Conservation (phyloP, 1,284 basidiomycete genomes). For the Boletus austroedulis region DNA sequence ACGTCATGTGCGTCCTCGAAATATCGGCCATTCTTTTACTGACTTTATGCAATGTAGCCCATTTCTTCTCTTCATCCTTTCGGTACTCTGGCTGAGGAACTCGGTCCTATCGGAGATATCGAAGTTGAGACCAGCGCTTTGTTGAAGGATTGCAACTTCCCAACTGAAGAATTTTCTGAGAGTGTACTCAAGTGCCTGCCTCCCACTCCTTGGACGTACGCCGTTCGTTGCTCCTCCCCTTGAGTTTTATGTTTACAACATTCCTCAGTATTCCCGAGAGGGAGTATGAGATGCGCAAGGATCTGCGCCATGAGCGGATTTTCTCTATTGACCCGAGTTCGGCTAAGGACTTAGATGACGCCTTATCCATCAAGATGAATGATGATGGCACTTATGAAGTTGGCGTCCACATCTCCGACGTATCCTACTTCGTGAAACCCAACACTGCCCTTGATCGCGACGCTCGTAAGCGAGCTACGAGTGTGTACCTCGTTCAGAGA, state of each 20-base stretch:
- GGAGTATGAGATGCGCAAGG: conserved; percentile 84
- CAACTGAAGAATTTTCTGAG: conserved; percentile 89
- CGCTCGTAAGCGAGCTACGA: conserved; percentile 94
- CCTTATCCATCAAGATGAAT: conserved; percentile 83
- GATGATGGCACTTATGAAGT: conserved; percentile 91
- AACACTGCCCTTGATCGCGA: conserved; percentile 97
- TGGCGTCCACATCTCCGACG: conserved; percentile 94
- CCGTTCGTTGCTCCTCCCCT: conserved; percentile 19
- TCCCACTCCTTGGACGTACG: conserved; percentile 89
- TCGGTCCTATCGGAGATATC: conserved; percentile 97
- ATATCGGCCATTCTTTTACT: conserved; percentile 2
- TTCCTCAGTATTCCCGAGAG: conserved; percentile 79
- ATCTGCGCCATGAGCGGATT: conserved; percentile 80
- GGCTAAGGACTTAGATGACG: conserved; percentile 94
- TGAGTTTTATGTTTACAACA: conserved; percentile 9
- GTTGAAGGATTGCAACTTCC: conserved; percentile 98
- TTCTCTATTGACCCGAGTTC: conserved; percentile 93
- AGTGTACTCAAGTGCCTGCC: conserved; percentile 96
- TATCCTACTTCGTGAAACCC: conserved; percentile 93
- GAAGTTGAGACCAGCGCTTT: conserved; percentile 98
- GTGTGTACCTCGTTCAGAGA: conserved; percentile 94
- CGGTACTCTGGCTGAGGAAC: conserved; percentile 95
- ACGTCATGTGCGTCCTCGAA: conserved; percentile 66
- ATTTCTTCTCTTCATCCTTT: conserved; percentile 98
- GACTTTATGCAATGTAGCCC: conserved; percentile 47